Evolutionary conservation across 2,329 filamentous ascomycete species (phyloP).

Genomic region (Phaeosphaeria sp.): DNA sequence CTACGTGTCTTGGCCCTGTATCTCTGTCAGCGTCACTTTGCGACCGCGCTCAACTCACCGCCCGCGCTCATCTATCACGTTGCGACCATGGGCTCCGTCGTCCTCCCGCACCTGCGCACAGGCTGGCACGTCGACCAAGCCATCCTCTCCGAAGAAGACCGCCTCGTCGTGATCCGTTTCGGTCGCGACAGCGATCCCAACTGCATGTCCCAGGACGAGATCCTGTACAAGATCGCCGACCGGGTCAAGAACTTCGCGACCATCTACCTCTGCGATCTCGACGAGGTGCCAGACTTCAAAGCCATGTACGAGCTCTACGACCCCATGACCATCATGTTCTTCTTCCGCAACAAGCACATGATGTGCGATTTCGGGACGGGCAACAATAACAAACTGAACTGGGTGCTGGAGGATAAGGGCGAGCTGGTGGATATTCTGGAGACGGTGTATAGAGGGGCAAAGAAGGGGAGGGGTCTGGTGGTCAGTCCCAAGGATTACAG

Average conservation of each 20-base stretch:
- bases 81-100: constrained; percentile 79
- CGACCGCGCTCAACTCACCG: background rate
- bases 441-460: constrained; percentile 96
- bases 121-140: constrained; percentile 99
- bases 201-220: constrained; percentile 85
- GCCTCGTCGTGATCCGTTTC: constrained; percentile 92
- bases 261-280: constrained; percentile 88
- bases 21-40: too few relatives aligned
- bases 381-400: constrained; percentile 98
- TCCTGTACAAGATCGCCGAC: constrained; percentile 93
- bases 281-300: constrained; percentile 72
- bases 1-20: background rate
- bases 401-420: constrained; percentile 96
- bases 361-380: constrained; percentile 96
- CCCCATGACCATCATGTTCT: constrained; percentile 94
- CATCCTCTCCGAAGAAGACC: constrained; percentile 79
- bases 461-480: constrained; percentile 95
- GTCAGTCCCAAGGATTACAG: constrained; percentile 89
- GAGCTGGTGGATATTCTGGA: constrained; percentile 98
- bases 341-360: constrained; percentile 98
- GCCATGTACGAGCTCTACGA: constrained; percentile 94
- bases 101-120: constrained; percentile 86
- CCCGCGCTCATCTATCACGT: background rate
- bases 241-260: constrained; percentile 86
- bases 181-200: constrained; percentile 85